These are phyloP conservation scores for Rhynchospora tenuis DNA, from an alignment of 176 grass and related monocot genomes.

Conservation along the genomic window DNA sequence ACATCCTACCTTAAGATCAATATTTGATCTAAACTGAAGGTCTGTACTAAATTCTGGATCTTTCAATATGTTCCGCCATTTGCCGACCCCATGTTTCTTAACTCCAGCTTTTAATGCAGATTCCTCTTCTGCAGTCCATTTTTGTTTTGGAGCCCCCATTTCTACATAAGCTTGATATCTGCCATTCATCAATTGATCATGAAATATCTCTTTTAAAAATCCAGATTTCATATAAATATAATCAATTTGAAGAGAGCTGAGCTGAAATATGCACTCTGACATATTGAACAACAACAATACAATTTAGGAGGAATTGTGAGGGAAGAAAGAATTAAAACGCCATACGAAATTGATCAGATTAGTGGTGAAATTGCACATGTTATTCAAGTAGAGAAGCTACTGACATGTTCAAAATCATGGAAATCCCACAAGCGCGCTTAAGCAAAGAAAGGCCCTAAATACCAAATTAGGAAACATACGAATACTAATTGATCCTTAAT, in stretches of 20 bases:
- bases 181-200: neutral
- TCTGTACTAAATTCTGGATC: conserved; percentile 74
- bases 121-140: conserved; percentile 87
- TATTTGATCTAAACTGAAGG: conserved; percentile 72
- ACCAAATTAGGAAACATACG: neutral
- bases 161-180: conserved; percentile 13
- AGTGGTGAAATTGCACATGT: neutral
- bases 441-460: neutral
- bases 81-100: conserved; percentile 73
- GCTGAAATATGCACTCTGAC: neutral
- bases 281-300: neutral
- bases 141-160: conserved; percentile 95
- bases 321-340: neutral
- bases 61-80: conserved; percentile 91
- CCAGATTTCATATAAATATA: neutral
- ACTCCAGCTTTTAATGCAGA: conserved; percentile 92
- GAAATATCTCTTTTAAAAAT: neutral
- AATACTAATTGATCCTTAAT: neutral
- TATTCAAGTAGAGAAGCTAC: neutral
- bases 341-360: neutral
- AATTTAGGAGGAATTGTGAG: neutral
- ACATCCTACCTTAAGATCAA: conserved; percentile 80
- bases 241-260: neutral
- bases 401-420: neutral
- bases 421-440: neutral